Base-by-base conservation (phyloP, 1,139 yeast genomes). In the Eremothecium gossypii region DNA sequence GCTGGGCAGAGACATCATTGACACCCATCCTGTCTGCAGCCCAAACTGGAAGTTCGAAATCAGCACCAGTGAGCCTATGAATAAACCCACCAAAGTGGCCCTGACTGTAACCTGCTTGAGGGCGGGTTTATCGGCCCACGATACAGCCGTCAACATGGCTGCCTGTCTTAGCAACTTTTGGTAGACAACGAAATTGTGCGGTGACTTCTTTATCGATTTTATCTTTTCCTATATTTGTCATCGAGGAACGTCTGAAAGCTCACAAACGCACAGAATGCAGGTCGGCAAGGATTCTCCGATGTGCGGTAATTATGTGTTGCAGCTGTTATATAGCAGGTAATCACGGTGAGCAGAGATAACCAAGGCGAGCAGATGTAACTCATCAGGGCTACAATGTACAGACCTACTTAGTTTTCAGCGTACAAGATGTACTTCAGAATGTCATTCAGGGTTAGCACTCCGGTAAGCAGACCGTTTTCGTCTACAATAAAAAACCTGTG, bases 1-100 rank as follows among this genome's bases (percentile, higher is more conserved):
- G 6, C 96, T 83, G 0, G 98, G 97, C 43, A 91, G 68, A n/a
- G 95, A 83, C 98, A 91, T 91, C 98, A 91, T 91, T 7, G 96
- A 86, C 1, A 91, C 96, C 98, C 98, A 91, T 1, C 98, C 98
- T 0, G 96, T 89, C 58, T 91, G 98, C 27, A 91, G 69, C 1
- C 98, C 98, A 61, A 91, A 91, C 58, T 89, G 97, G 66, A 91
- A 91, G 61, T 91, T 91, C 2, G 96, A 85, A 17, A 87, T 67
- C 31, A 89, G 68, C 27, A 89, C 89, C 27, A 89, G 64, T 0
- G 95, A 74, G 0, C 97, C 96, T 9, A 87, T 84, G 2, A 68
- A 51, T 27, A 87, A 62, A 0, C 96, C 96, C 0, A 79, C 83
- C 0, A 79, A 33, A 0, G 87, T 78, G 1, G 91, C 79, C 43